Base-by-base conservation (phyloP, 768 basidiomycete genomes). In the Termitomyces sp. region DNA sequence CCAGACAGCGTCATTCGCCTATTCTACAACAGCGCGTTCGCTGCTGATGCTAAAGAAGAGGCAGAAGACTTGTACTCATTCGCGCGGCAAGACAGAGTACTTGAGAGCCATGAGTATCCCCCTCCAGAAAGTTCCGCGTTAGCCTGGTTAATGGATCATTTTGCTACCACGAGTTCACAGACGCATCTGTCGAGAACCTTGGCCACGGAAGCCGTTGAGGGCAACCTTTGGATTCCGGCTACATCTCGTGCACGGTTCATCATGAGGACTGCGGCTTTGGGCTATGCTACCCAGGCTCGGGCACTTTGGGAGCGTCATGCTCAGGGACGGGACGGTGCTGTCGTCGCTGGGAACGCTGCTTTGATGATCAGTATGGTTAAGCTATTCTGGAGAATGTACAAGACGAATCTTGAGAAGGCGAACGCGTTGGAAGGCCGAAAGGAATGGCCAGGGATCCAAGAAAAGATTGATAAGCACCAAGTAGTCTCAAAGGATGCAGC, bases 271-370 rank as follows among this genome's bases (percentile, higher is more conserved):
- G 86, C 85, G 1, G 62, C 67, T 26, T 66, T 70, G 24, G 84
- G 86, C 8, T 78, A 82, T 47, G 76, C 77, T 4, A 66, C 60
- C 5, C 66, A 76, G 16, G 80, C 86, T 22, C 75, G 84, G 20
- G 62, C 65, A 8, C 74, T 90, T 18, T 90, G 85, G 84, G 79
- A 81, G 61, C 74, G 76, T 59, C 85, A 80, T 65, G 69, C 80
- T 1, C 64, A 60, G 41, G 81, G 80, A 22, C 67, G 60, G 52
- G 77, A 80, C 49, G 72, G 64, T 20, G 62, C 66, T 16, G 53
- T 72, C 2, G 75, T 88, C 30, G 68, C 74, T 10, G 79, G 76
- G 18, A 74, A 79, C 60, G 71, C 80, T 22, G 68, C 67, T 1
- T 65, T 78, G 61, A 70, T 82, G 69, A 55, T 82, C 20, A 76